Evolutionary conservation across 2,329 filamentous ascomycete genomes (phyloP).

Genomic region (Talaromyces sp.): DNA sequence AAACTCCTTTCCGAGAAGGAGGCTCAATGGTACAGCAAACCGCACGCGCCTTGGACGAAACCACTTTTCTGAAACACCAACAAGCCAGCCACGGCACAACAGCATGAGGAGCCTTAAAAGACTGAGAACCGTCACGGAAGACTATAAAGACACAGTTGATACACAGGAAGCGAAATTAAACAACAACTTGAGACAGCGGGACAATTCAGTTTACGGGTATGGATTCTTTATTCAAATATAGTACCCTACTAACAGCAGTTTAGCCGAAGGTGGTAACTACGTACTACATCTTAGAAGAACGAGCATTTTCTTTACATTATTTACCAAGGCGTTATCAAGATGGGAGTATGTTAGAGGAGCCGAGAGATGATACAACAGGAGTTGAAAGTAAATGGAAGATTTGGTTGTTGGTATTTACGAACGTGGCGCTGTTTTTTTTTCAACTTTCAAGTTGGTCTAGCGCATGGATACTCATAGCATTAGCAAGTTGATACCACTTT

Average conservation of each 20-base stretch:
- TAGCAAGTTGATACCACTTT: not conserved
- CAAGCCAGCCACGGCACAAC: not conserved
- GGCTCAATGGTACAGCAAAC: not conserved
- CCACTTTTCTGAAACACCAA: not conserved
- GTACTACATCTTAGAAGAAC: not conserved
- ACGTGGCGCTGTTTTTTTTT: not conserved
- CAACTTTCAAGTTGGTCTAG: not conserved
- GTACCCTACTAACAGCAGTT: not conserved
- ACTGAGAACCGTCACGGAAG: slow-evolving; percentile 3
- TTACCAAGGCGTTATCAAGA: not conserved
- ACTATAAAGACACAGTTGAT: not conserved
- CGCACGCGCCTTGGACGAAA: not conserved
- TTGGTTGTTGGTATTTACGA: not conserved
- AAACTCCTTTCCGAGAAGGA: not conserved
- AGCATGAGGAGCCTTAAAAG: slow-evolving; percentile 2
- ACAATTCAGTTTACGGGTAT: slow-evolving; percentile 7
- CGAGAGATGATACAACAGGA: not conserved
- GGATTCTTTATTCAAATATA: not conserved
- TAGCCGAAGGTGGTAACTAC: not conserved
- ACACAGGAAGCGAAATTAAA: not conserved
- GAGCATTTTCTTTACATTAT: not conserved
- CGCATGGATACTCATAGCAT: not conserved
- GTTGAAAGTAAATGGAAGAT: not conserved
- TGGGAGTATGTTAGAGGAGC: not conserved
- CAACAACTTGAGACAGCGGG: not conserved